These are phyloP conservation scores for Komagataella mondaviorum DNA, from an alignment of 805 yeast species.

Conservation along the genomic window DNA sequence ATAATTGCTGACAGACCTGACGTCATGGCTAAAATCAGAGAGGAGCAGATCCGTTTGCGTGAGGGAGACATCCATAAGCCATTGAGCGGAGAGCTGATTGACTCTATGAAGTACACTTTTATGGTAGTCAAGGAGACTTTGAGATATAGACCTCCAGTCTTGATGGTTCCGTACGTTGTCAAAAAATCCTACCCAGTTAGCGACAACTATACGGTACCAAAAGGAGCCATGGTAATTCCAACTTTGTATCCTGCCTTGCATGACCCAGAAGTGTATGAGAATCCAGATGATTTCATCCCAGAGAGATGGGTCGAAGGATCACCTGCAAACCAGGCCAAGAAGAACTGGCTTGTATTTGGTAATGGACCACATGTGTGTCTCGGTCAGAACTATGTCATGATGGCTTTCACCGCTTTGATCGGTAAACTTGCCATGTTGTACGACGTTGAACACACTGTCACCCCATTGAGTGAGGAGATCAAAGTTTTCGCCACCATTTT, in stretches of 20 bases:
- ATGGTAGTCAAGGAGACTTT: conserved; percentile 87
- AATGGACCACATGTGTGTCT: conserved; percentile 94
- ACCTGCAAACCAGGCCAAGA: conserved; percentile 59
- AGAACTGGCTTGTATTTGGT: conserved; percentile 95
- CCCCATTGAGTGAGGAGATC: conserved; percentile 79
- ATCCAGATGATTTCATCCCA: conserved; percentile 90
- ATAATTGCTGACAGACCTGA: conserved; percentile 93
- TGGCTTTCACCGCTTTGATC: conserved; percentile 77
- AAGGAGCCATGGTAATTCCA: conserved; percentile 95
- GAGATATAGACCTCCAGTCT: conserved; percentile 93
- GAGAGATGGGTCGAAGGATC: conserved; percentile 89
- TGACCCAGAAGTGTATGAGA: conserved; percentile 91
- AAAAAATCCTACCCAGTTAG: conserved; percentile 79
- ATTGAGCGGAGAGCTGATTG: conserved; percentile 62
- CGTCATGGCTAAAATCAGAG: conserved; percentile 71
- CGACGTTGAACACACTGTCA: conserved; percentile 72
- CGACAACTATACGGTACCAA: conserved; percentile 81
- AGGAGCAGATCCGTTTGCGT: conserved; percentile 82
- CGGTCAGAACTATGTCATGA: conserved; percentile 88
- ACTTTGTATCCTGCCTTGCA: conserved; percentile 92
- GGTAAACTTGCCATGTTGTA: conserved; percentile 81
- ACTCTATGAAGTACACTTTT: conserved; percentile 75
- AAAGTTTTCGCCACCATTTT: conserved; percentile 96
- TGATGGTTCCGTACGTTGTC: conserved; percentile 95
- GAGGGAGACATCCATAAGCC: conserved; percentile 54